A percentile compares a stretch with the other conserved stretches of the same genome.
phyloP scores from a whole-genome alignment of 768 basidiomycete genomes.

The Tulasnella sp. region DNA sequence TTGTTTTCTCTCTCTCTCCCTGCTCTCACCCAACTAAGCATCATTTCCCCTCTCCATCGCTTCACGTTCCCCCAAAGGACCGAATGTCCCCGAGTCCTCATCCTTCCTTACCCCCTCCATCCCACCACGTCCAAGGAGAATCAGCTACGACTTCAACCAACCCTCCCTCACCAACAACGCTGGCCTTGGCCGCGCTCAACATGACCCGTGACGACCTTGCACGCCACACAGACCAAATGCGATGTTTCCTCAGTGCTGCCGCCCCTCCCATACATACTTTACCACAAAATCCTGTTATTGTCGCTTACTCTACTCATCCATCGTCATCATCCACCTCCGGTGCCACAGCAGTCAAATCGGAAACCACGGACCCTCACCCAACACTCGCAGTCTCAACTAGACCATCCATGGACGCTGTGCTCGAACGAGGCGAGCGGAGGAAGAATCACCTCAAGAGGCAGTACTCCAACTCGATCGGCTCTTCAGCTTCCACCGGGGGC shows the following conservation, averaged over 20 bases:
- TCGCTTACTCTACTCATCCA: background rate
- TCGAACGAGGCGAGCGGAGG: slow-evolving; percentile 28
- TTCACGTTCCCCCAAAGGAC: background rate
- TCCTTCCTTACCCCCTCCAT: background rate
- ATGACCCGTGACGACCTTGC: slow-evolving; percentile 76
- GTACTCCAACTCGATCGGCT: background rate
- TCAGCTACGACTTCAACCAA: background rate
- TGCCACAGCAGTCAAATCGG: slow-evolving; percentile 26
- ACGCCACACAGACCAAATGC: slow-evolving; percentile 77
- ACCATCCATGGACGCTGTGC: slow-evolving; percentile 29
- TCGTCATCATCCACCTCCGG: slow-evolving; percentile 27
- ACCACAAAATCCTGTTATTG: slow-evolving; percentile 10
- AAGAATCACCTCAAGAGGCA: slow-evolving; percentile 22
- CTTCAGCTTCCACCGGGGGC: background rate
- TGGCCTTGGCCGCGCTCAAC: slow-evolving; percentile 69
- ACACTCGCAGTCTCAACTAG: slow-evolving; percentile 31
- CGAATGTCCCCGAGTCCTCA: background rate
- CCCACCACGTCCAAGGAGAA: background rate
- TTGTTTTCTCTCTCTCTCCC: slow-evolving; percentile 16
- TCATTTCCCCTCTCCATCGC: background rate
- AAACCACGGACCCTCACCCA: slow-evolving; percentile 34
- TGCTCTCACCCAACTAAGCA: background rate
- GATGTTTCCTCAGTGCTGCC: slow-evolving; percentile 62
- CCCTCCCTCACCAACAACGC: slow-evolving; percentile 66
- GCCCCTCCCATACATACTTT: slow-evolving; percentile 27